Percentiles rank a stretch among this genome's conserved stretches.
Evolutionary conservation across 768 basidiomycete genomes (phyloP).

Genomic region (Pseudohyphozyma bogoriensis): DNA sequence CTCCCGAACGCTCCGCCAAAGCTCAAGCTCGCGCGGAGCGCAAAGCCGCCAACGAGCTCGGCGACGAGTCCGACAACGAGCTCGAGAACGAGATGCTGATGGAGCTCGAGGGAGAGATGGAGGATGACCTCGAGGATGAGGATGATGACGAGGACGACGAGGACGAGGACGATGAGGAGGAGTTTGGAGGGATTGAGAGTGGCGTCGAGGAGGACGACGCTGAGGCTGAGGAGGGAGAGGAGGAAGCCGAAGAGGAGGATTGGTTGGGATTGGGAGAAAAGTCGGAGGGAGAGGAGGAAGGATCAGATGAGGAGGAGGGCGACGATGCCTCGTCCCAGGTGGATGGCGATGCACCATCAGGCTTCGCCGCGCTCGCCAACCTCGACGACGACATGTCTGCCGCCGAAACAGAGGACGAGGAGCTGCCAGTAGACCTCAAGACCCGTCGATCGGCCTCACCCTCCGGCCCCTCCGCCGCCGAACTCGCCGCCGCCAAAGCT

Average conservation of each 20-base stretch:
- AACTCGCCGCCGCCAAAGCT: constrained; percentile 21
- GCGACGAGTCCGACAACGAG: constrained; percentile 8
- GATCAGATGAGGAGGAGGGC: constrained; percentile 20
- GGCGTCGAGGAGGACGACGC: constrained; percentile 29
- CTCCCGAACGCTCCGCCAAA: constrained; percentile 13
- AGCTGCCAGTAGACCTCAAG: constrained; percentile 54
- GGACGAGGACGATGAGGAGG: constrained; percentile 10
- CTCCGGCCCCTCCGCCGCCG: constrained; percentile 33
- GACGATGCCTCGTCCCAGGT: constrained; percentile 32
- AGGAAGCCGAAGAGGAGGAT: constrained; percentile 25
- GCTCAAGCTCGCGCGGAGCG: neutral
- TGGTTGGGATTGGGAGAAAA: constrained; percentile 19
- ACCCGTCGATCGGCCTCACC: constrained; percentile 39
- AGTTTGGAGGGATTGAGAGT: neutral
- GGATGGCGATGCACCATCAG: constrained; percentile 32
- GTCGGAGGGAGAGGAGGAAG: constrained; percentile 15
- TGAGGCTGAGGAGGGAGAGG: constrained; percentile 14
- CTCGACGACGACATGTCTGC: constrained; percentile 39
- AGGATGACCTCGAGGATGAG: constrained; percentile 7
- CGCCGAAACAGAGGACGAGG: constrained; percentile 34
- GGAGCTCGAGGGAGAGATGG: constrained; percentile 3
- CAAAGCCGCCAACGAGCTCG: constrained; percentile 9
- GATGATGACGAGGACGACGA: constrained; percentile 7
- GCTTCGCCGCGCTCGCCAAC: constrained; percentile 43
- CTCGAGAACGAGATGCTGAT: constrained; percentile 17